A percentile compares a stretch with the other conserved stretches of the same genome.
Evolutionary conservation across 495 filamentous ascomycete species (phyloP).

Genomic region (Penicillium ochrochloron): DNA sequence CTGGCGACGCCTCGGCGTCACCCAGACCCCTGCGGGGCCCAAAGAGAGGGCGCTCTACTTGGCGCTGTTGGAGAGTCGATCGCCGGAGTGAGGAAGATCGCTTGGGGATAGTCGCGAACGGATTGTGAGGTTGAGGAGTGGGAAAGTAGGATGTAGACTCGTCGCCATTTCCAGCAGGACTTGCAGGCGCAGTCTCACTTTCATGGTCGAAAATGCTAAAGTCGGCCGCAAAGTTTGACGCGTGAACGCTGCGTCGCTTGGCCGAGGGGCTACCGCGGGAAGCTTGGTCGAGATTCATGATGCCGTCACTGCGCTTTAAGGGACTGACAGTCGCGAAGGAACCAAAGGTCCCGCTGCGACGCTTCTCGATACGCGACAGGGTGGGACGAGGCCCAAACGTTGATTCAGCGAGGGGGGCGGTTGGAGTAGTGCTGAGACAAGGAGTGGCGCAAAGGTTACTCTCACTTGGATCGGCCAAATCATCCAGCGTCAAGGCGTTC

Average conservation of each 20-base stretch:
- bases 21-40: slow-evolving; percentile 47
- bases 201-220: slow-evolving; percentile 72
- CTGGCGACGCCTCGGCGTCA: slow-evolving; percentile 35
- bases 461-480: slow-evolving; percentile 24
- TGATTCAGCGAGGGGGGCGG: slow-evolving; percentile 37
- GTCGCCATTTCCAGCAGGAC: slow-evolving; percentile 31
- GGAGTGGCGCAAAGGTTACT: slow-evolving; percentile 46
- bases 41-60: slow-evolving; percentile 65
- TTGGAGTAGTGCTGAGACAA: slow-evolving; percentile 47
- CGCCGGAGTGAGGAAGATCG: slow-evolving; percentile 74
- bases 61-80: slow-evolving; percentile 85
- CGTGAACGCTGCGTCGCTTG: slow-evolving; percentile 84
- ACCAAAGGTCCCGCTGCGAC: slow-evolving; percentile 51
- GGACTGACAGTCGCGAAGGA: slow-evolving; percentile 74
- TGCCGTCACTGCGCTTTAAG: slow-evolving; percentile 87
- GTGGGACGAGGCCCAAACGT: slow-evolving; percentile 52
- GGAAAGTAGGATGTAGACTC: slow-evolving; percentile 25
- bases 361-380: slow-evolving; percentile 51
- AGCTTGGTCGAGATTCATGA: slow-evolving; percentile 81
- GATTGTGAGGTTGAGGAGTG: slow-evolving; percentile 40
- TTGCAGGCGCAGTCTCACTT: slow-evolving; percentile 34
- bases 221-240: slow-evolving; percentile 59
- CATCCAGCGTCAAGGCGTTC: slow-evolving; percentile 48
- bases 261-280: slow-evolving; percentile 80
- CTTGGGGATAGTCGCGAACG: slow-evolving; percentile 51